Percentiles rank a stretch among this genome's conserved stretches.
Conservation (phyloP, 2,329 filamentous ascomycete genomes). For the Paecilomyces variotii region DNA sequence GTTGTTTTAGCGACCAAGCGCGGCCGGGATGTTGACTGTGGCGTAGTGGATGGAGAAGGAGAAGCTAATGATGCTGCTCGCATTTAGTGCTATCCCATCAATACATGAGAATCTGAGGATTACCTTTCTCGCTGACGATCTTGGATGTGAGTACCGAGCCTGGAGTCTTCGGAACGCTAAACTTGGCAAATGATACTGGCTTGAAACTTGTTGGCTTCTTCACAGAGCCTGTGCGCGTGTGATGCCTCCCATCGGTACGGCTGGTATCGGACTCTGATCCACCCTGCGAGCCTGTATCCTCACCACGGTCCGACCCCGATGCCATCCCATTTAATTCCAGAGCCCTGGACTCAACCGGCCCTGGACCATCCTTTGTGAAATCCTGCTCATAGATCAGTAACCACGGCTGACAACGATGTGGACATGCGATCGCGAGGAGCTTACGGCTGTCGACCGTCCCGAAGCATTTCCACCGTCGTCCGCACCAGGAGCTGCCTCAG, state of each 20-base stretch:
- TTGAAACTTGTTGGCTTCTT: constrained; percentile 59
- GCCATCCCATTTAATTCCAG: constrained; percentile 33
- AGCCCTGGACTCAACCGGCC: constrained; percentile 26
- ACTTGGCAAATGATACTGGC: constrained; percentile 59
- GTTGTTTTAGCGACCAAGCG: constrained; percentile 57
- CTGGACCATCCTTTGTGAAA: constrained; percentile 20
- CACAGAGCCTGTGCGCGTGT: constrained; percentile 41
- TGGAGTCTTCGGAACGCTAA: constrained; percentile 55
- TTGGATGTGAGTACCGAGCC: constrained; percentile 45
- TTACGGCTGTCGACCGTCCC: constrained; percentile 22
- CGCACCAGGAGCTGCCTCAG: constrained; percentile 11
- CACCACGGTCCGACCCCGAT: constrained; percentile 28
- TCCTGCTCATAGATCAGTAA: constrained; percentile 12
- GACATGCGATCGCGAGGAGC: constrained; percentile 8
- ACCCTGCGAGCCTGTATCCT: constrained; percentile 35
- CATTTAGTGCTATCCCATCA: constrained; percentile 4
- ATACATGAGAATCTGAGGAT: background rate
- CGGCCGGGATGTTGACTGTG: constrained; percentile 45
- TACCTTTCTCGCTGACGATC: constrained; percentile 47
- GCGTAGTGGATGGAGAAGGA: constrained; percentile 29
- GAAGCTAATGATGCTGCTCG: constrained; percentile 26
- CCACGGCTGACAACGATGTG: background rate
- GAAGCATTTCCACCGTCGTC: constrained; percentile 17
- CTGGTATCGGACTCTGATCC: constrained; percentile 58
- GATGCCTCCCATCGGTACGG: constrained; percentile 42